Evolutionary conservation across 164 flowering plant genomes (phyloP), one percentile per base, ranked within the genome.

Genomic region (Santalum album): DNA sequence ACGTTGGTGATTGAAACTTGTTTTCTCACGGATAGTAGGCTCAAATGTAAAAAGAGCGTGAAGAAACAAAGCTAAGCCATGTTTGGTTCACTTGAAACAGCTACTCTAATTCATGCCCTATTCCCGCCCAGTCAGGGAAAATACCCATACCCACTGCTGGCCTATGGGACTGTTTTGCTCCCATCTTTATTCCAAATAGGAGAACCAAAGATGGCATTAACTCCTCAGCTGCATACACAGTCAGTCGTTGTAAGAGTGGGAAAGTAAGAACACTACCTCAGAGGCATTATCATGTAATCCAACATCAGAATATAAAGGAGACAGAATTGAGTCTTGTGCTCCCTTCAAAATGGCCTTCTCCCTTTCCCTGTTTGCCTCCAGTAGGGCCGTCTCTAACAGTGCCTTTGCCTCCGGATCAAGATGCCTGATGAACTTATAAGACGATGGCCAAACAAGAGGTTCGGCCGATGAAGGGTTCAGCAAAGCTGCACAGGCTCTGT

Each of bases 361-460:
- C 59, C 78, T 65, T 59, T 73, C 72, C 53, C 27, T 69, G 52
- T 75, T 78, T 52, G 78, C 76, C 23, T 75, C 83, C 34, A 67
- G 65, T 10, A 78, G 65, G 18, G 83, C 83, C 25, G 58, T 65
- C 56, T 78, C 80, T 38, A 78, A 24, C 7, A 75, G 59, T n/a
- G 57, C 58, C 55, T 75, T 78, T 21, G 80, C 74, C 44, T 78
- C 83, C n/a, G 69, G 72, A 61, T 73, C 69, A 34, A 75, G 83
- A 56, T 71, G 72, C 17, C 57, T 67, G 46, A 78, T 78, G 58
- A 72, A 70, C 68, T 71, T 75, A 55, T 72, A 57, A 1, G 74
- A 64, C 19, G 80, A 60, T 19, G 83, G 83, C 83, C 83, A 78
- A 17, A 69, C 72, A 34, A 78, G 69, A 48, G 83, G 80, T 55